Conservation (phyloP, 2,329 filamentous ascomycete genomes). For the Sporothrix globosa region DNA sequence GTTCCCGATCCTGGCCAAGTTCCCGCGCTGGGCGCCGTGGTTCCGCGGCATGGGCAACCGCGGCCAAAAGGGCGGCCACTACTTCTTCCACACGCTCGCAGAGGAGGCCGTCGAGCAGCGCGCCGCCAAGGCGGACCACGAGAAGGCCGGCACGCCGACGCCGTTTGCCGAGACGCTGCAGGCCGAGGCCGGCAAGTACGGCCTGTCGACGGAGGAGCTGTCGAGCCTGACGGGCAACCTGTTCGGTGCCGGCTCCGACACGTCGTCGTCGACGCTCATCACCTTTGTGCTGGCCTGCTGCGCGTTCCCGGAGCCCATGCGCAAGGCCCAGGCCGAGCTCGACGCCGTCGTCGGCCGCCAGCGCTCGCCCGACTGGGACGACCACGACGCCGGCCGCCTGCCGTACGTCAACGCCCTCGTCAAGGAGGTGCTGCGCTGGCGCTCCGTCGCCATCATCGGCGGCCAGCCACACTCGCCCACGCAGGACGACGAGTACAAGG, state of each 20-base stretch:
- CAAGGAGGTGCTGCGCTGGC: constrained; percentile 61
- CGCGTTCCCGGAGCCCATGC: constrained; percentile 52
- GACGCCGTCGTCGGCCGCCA: constrained; percentile 54
- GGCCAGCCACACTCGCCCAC: constrained; percentile 56
- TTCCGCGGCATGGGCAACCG: constrained; percentile 53
- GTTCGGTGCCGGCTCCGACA: constrained; percentile 55
- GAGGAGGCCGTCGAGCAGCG: constrained; percentile 53
- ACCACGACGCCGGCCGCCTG: constrained; percentile 46
- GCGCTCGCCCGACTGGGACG: constrained; percentile 53
- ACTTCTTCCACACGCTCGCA: constrained; percentile 58
- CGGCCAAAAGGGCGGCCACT: constrained; percentile 48
- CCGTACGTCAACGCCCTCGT: constrained; percentile 59
- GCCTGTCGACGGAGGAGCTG: constrained; percentile 51
- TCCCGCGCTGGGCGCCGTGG: constrained; percentile 55
- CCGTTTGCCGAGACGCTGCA: constrained; percentile 54
- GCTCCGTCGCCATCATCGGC: constrained; percentile 56
- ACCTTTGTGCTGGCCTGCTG: constrained; percentile 56
- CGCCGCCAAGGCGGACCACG: constrained; percentile 38
- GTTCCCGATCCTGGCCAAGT: constrained; percentile 53
- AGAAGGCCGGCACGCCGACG: constrained; percentile 38
- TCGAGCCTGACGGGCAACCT: constrained; percentile 53
- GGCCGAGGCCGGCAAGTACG: constrained; percentile 51
- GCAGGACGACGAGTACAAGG: constrained; percentile 53
- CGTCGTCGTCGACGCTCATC: constrained; percentile 51
- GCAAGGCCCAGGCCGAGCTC: constrained; percentile 56